A percentile compares a stretch with the other conserved stretches of the same genome.
Conservation (phyloP, 495 filamentous ascomycete genomes). For the Talaromyces stipitatus region DNA sequence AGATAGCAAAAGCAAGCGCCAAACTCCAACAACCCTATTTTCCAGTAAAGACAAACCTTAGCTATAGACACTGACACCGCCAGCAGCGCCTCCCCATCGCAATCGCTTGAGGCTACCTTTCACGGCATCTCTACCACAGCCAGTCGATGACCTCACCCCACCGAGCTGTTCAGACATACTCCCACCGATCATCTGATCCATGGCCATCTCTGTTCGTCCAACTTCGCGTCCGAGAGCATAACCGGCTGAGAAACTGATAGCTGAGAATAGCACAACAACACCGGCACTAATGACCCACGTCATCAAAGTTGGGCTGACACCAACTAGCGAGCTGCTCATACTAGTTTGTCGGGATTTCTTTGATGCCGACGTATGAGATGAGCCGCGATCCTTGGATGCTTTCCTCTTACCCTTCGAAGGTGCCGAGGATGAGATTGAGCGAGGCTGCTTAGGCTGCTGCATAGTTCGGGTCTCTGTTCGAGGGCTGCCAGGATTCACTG, state of each 20-base stretch:
- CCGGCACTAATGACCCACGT: constrained; percentile 91
- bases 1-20: background rate
- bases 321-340: constrained; percentile 16
- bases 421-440: constrained; percentile 7
- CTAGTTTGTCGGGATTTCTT: constrained; percentile 49
- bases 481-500: constrained; percentile 9
- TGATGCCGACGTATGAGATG: constrained; percentile 19
- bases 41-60: background rate
- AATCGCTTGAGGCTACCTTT: constrained; percentile 35
- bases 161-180: constrained; percentile 19
- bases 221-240: constrained; percentile 84
- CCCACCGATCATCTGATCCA: constrained; percentile 21
- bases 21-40: background rate
- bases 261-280: constrained; percentile 83
- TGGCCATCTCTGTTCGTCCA: constrained; percentile 55
- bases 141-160: constrained; percentile 24
- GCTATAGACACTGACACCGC: constrained; percentile 19
- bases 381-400: constrained; percentile 44
- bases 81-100: constrained; percentile 32
- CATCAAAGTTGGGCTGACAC: constrained; percentile 59
- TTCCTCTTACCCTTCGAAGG: constrained; percentile 42
- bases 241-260: constrained; percentile 87
- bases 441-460: constrained; percentile 20
- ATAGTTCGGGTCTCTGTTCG: constrained; percentile 3
- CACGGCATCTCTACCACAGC: constrained; percentile 37